phyloP scores from a whole-genome alignment of 305 asterid species.

The Rubia tinctorum region DNA sequence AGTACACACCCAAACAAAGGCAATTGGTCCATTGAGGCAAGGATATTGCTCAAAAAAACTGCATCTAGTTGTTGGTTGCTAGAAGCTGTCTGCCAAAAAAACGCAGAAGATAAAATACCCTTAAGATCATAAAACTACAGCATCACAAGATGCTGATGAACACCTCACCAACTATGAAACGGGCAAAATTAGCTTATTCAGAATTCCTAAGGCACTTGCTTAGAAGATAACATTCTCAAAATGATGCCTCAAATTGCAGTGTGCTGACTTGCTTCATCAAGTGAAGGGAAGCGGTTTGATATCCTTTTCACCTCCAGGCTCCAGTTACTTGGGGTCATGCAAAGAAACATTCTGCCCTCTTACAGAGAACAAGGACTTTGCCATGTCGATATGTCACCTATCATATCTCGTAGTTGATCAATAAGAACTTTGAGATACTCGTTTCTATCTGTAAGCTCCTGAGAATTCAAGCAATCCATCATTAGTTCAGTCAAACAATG shows the following conservation, averaged over 20 bases:
- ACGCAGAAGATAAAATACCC: not conserved
- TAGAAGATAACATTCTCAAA: not conserved
- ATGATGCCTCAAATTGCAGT: not conserved
- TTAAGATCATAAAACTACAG: not conserved
- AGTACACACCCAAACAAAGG: not conserved
- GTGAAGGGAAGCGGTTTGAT: not conserved
- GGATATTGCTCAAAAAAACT: not conserved
- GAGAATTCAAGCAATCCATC: constrained; percentile 9
- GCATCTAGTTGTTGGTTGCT: not conserved
- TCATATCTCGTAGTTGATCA: constrained; percentile 69
- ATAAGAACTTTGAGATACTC: constrained; percentile 57
- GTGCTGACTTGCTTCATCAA: not conserved
- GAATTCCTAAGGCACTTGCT: not conserved
- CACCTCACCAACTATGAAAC: not conserved
- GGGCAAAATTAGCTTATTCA: not conserved
- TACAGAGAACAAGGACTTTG: constrained; percentile 74
- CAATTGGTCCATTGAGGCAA: no score
- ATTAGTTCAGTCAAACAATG: not conserved
- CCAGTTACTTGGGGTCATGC: not conserved
- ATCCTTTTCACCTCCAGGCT: no score
- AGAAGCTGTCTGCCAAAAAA: not conserved
- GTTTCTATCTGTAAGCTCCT: constrained; percentile 70
- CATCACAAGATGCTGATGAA: not conserved
- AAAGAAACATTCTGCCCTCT: constrained; percentile 12
- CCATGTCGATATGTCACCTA: constrained; percentile 75